Conservation (phyloP, 108 stramenopile species). For the Epithemia pelagica region DNA sequence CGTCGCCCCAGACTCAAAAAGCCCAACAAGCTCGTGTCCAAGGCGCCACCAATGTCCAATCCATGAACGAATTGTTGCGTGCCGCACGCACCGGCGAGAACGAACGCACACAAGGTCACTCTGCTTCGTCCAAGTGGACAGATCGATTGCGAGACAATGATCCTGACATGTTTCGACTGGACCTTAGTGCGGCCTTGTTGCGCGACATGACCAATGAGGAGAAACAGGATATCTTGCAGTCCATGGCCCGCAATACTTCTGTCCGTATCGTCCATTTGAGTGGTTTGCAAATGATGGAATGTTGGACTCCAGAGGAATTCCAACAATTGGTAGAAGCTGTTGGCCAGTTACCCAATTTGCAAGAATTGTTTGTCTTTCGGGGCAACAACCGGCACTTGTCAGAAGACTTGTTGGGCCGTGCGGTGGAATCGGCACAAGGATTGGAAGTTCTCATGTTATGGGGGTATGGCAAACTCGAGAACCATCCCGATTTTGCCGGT, state of each 20-base stretch:
- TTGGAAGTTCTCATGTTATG: constrained; percentile 5
- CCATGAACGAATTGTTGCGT: neutral
- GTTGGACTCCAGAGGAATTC: neutral
- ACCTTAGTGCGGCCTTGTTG: neutral
- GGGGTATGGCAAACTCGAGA: neutral
- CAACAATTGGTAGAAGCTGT: constrained; percentile 3
- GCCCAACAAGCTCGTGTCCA: no score
- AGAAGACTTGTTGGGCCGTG: neutral
- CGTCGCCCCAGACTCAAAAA: no score
- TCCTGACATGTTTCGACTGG: constrained; percentile 4
- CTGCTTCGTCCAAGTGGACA: no score
- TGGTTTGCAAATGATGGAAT: neutral
- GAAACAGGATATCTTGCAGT: neutral
- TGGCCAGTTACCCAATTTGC: neutral
- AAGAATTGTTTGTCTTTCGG: constrained; percentile 11
- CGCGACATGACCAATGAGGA: neutral
- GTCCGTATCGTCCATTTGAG: constrained; percentile 12
- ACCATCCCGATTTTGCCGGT: constrained; percentile 1
- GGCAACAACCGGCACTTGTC: neutral
- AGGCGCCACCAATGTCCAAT: neutral
- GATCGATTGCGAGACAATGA: constrained; percentile 10
- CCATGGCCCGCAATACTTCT: neutral
- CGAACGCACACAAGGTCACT: neutral
- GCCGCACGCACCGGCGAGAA: neutral
- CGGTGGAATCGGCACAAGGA: neutral